These are phyloP conservation scores for Zasmidium cellare DNA, from an alignment of 2,329 filamentous ascomycete species.

Conservation along the genomic window DNA sequence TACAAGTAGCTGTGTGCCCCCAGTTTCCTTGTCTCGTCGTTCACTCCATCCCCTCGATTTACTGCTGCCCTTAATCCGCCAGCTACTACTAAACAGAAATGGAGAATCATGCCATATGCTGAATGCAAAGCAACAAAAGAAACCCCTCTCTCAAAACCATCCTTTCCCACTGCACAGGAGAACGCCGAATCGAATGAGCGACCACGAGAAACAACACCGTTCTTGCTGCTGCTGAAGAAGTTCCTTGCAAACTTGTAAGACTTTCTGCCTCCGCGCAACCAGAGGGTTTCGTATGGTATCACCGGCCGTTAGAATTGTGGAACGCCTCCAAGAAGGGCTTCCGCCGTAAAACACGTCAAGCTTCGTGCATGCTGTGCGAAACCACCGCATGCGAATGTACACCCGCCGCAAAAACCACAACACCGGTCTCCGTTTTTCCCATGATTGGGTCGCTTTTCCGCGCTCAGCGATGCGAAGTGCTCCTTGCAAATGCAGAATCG, in stretches of 20 bases:
- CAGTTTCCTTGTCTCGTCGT: too few relatives aligned
- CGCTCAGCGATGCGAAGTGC: conserved; percentile 8
- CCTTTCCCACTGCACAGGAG: neutral
- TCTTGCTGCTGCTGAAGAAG: neutral
- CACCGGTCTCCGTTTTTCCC: conserved; percentile 7
- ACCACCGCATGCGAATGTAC: conserved; percentile 21
- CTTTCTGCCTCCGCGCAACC: conserved; percentile 19
- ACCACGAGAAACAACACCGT: neutral
- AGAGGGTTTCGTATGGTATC: conserved; percentile 22
- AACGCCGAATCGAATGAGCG: conserved; percentile 6
- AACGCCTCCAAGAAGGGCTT: conserved; percentile 10
- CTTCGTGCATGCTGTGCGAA: conserved; percentile 14
- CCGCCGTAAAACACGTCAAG: conserved; percentile 21
- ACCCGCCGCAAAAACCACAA: conserved; percentile 9
- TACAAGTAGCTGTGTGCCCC: conserved; percentile 13
- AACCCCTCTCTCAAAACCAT: neutral
- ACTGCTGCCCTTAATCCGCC: neutral
- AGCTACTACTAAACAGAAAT: conserved; percentile 4
- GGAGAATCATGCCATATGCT: conserved; percentile 14
- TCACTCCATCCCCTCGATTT: too few relatives aligned
- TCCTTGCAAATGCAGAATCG: conserved; percentile 19
- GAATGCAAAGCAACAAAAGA: conserved; percentile 8
- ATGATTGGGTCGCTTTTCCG: neutral
- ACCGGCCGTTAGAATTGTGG: conserved; percentile 21
- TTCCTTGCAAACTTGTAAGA: conserved; percentile 4